These are phyloP conservation scores for Fraxinus sp. DNA, from an alignment of 305 asterid genomes.

Conservation along the genomic window DNA sequence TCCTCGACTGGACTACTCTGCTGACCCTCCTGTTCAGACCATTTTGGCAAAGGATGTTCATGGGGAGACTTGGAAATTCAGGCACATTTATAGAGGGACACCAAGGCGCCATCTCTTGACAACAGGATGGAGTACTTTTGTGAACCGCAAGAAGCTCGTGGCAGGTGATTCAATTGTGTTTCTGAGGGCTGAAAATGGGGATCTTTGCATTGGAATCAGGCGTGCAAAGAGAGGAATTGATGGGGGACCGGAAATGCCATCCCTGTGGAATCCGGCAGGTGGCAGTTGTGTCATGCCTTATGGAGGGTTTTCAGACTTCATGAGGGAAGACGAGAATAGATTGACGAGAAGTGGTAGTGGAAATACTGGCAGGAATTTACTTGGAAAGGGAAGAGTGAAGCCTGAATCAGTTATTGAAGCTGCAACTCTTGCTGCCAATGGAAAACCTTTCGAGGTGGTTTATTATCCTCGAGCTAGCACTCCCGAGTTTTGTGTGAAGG, in stretches of 20 bases:
- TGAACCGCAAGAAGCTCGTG: slow-evolving; percentile 46
- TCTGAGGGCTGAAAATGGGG: slow-evolving; percentile 41
- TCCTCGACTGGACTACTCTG: slow-evolving; percentile 48
- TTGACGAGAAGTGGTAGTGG: slow-evolving; percentile 29
- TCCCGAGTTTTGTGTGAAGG: slow-evolving; percentile 50
- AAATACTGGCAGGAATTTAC: slow-evolving; percentile 19
- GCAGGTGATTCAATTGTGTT: slow-evolving; percentile 58
- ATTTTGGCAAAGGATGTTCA: slow-evolving; percentile 52
- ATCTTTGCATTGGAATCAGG: slow-evolving; percentile 51
- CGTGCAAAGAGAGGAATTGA: slow-evolving; percentile 49
- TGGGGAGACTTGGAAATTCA: slow-evolving; percentile 13
- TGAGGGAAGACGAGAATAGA: slow-evolving; percentile 39
- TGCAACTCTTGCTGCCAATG: slow-evolving; percentile 41
- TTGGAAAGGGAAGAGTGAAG: slow-evolving; percentile 35
- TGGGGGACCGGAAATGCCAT: slow-evolving; percentile 34
- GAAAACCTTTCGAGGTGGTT: slow-evolving; percentile 46
- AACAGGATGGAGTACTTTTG: slow-evolving; percentile 54
- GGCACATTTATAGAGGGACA: slow-evolving; percentile 4
- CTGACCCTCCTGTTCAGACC: slow-evolving; percentile 53
- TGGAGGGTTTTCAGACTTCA: slow-evolving; percentile 44
- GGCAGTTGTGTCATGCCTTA: slow-evolving; percentile 40
- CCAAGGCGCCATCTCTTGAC: slow-evolving; percentile 57
- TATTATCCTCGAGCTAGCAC: slow-evolving; percentile 24
- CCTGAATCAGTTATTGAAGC: slow-evolving; percentile 47
- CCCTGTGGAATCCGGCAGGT: slow-evolving; percentile 43